These are phyloP conservation scores for Boletellus ananiceps DNA, from an alignment of 768 basidiomycete species.

Conservation along the genomic window DNA sequence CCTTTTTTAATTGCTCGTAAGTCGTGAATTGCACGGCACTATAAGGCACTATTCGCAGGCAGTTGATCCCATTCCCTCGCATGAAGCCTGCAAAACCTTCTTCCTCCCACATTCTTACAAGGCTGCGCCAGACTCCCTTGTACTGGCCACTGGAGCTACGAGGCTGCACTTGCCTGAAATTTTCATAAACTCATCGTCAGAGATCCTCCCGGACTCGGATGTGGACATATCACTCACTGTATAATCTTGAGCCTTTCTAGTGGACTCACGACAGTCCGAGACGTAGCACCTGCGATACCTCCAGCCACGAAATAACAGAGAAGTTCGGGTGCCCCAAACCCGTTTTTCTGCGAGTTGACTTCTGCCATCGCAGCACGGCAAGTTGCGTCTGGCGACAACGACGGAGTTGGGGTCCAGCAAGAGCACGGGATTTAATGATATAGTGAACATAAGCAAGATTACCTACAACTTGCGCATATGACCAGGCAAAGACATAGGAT, in stretches of 20 bases:
- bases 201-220: not conserved
- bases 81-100: constrained; percentile 92
- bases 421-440: constrained; percentile 11
- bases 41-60: constrained; percentile 90
- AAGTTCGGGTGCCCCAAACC: constrained; percentile 29
- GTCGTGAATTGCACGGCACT: constrained; percentile 84
- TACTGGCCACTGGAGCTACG: constrained; percentile 60
- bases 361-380: constrained; percentile 18
- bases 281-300: constrained; percentile 58
- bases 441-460: not conserved
- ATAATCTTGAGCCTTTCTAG: constrained; percentile 95
- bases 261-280: constrained; percentile 88
- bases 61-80: constrained; percentile 92
- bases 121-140: constrained; percentile 78
- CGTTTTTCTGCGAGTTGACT: constrained; percentile 24
- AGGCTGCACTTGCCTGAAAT: constrained; percentile 83
- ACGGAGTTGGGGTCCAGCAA: constrained; percentile 2
- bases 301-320: constrained; percentile 53
- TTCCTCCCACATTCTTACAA: constrained; percentile 83
- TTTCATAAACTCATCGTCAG: constrained; percentile 3
- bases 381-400: constrained; percentile 4
- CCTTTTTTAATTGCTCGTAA: constrained; percentile 90
- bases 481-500: too few species aligned
- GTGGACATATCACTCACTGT: constrained; percentile 54
- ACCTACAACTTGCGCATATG: not conserved